A percentile compares a stretch with the other conserved stretches of the same genome.
These are phyloP conservation scores for Aureobasidium sp. DNA, from an alignment of 2,329 filamentous ascomycete genomes.

Conservation along the genomic window DNA sequence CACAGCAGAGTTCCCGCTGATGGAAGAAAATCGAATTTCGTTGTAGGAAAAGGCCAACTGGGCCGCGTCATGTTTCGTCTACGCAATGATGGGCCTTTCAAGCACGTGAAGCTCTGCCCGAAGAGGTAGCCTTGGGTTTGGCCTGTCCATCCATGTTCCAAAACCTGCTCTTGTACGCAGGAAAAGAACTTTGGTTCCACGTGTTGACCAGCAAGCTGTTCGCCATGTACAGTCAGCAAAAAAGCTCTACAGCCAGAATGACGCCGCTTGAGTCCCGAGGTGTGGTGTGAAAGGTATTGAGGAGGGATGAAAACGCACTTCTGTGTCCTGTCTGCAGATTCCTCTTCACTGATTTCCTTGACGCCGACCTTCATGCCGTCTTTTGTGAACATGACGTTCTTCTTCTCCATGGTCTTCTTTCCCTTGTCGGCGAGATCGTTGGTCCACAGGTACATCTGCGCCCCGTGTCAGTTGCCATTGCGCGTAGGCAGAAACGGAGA, in stretches of 20 bases:
- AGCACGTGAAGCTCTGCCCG: background rate
- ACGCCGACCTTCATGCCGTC: constrained; percentile 65
- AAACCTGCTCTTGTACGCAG: constrained; percentile 31
- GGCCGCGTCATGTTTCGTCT: background rate
- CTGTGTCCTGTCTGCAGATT: constrained; percentile 68
- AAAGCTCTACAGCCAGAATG: background rate
- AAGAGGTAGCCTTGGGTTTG: constrained; percentile 9
- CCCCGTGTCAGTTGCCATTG: background rate
- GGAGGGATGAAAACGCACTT: constrained; percentile 27
- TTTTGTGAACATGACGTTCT: constrained; percentile 68
- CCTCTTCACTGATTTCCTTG: constrained; percentile 60
- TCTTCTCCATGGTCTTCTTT: constrained; percentile 63
- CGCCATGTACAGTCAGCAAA: background rate
- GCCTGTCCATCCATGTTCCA: constrained; percentile 22
- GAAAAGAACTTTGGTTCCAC: constrained; percentile 38
- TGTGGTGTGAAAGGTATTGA: background rate
- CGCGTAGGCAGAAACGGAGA: background rate
- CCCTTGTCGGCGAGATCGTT: constrained; percentile 60
- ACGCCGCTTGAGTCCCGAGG: background rate
- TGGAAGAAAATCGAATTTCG: background rate
- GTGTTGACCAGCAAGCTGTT: constrained; percentile 41
- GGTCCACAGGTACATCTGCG: constrained; percentile 57
- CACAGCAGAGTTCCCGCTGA: background rate
- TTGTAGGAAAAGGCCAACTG: background rate
- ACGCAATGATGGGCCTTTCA: background rate